Evolutionary conservation across 345 rosid species (phyloP).

Genomic region (Bruguiera parviflora): DNA sequence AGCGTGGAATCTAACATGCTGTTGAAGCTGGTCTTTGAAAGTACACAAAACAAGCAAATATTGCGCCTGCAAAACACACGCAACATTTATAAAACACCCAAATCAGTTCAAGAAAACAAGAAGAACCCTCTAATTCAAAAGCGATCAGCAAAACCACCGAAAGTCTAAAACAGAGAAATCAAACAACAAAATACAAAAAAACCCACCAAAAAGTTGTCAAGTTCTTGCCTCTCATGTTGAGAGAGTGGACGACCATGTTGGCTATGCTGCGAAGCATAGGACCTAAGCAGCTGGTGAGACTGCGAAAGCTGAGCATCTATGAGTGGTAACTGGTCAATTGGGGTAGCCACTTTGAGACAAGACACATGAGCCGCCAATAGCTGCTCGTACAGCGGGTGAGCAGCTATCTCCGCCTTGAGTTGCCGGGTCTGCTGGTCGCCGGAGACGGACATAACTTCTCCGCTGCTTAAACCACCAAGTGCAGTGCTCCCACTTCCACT

Average conservation of each 20-base stretch:
- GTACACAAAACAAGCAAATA: slow-evolving; percentile 86
- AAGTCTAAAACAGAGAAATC: not conserved
- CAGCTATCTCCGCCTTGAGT: slow-evolving; percentile 78
- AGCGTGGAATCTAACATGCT: slow-evolving; percentile 96
- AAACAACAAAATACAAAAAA: not conserved
- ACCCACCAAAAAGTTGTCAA: slow-evolving; percentile 81
- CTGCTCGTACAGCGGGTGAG: slow-evolving; percentile 86
- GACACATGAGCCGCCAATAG: slow-evolving; percentile 80
- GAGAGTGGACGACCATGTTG: slow-evolving; percentile 43
- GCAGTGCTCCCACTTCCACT: slow-evolving; percentile 30
- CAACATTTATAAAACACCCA: too few relatives aligned
- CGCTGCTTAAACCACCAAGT: slow-evolving; percentile 31
- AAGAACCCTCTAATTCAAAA: not conserved
- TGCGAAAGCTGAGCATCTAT: slow-evolving; percentile 91
- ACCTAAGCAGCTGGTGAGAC: slow-evolving; percentile 77
- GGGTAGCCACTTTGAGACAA: slow-evolving; percentile 90
- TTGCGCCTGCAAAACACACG: slow-evolving; percentile 52
- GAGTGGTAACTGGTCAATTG: slow-evolving; percentile 90
- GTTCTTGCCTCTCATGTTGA: slow-evolving; percentile 84
- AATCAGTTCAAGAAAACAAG: slow-evolving; percentile 3
- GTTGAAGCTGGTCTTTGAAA: slow-evolving; percentile 97
- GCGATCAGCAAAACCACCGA: not conserved
- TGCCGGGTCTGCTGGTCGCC: slow-evolving; percentile 56
- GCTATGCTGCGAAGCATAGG: slow-evolving; percentile 59
- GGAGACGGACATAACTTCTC: slow-evolving; percentile 41